Base-by-base conservation (phyloP, 148 eudicot genomes). In the Diospyros lotus region DNA sequence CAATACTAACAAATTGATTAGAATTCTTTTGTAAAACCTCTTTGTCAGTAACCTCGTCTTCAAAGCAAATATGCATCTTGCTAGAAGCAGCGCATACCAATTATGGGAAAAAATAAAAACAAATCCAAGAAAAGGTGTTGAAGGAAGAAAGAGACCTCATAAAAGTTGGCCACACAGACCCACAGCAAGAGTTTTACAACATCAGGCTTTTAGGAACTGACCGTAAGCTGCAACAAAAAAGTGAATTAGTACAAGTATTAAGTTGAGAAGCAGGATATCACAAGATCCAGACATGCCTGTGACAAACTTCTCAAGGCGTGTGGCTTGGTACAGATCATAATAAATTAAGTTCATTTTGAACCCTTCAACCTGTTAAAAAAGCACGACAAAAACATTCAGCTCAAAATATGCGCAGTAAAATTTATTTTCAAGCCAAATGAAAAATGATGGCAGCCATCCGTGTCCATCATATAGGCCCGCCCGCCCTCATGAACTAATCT, bases 281-380 rank as follows among this genome's bases (percentile, higher is more conserved):
- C 15, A 53, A 68, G 65, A 67, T 3, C 18, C 63, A 38, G 28
- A 66, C 85, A 58, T 80, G 80, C 96, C 92, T 74, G 97, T 91
- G 41, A 91, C 94, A 77, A 91, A 91, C 79, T 91, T 91, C 68
- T 91, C 97, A 44, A 91, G 81, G 70, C 92, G 91, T 73, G 94
- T 91, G 68, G 97, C 59, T 82, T 91, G 92, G 82, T 91, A 89
- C 58, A 91, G 88, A 75, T 91, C 97, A 74, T 59, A 91, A 82
- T 91, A 91, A 42, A 91, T 91, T 64, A 91, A 78, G 85, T 91
- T 91, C 97, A 91, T 91, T 76, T 91, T 91, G 87, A 91, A 91
- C 64, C 97, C 97, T 84, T 88, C 97, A 71, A 91, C 86, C 97
- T 91, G 82, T 61, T 9, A 18, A 14, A 74, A 74, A 39, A 40